Conservation (phyloP, 2,329 filamentous ascomycete genomes). For the Colletotrichum shisoi region DNA sequence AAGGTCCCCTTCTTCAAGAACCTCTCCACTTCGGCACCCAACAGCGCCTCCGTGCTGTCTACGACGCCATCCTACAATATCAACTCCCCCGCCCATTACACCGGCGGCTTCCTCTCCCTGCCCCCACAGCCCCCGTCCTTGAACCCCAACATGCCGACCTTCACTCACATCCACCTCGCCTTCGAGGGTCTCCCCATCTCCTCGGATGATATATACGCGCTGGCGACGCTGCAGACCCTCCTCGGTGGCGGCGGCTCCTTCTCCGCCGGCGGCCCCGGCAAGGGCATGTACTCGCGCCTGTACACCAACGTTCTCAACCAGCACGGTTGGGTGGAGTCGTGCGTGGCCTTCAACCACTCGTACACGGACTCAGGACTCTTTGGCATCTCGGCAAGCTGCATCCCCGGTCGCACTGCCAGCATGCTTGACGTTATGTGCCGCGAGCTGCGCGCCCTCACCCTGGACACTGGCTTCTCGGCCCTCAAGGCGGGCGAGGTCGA, state of each 20-base stretch:
- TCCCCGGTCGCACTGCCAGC: constrained; percentile 75
- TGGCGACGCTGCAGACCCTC: constrained; percentile 93
- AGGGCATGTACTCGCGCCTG: constrained; percentile 98
- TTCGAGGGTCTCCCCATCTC: constrained; percentile 94
- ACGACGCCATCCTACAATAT: constrained; percentile 63
- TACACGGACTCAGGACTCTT: constrained; percentile 97
- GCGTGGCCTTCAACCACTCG: constrained; percentile 94
- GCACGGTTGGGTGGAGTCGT: constrained; percentile 95
- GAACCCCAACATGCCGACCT: constrained; percentile 78
- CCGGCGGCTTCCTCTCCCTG: constrained; percentile 88
- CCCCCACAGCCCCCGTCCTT: constrained; percentile 79
- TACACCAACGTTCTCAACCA: constrained; percentile 99
- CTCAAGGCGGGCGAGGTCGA: constrained; percentile 81
- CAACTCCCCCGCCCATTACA: constrained; percentile 77
- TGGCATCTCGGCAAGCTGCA: constrained; percentile 87
- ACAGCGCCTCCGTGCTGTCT: constrained; percentile 65
- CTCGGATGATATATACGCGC: constrained; percentile 92
- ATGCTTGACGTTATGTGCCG: constrained; percentile 98
- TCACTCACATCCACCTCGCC: constrained; percentile 93
- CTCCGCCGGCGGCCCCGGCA: constrained; percentile 93
- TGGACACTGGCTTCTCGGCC: constrained; percentile 76
- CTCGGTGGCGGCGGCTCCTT: constrained; percentile 96
- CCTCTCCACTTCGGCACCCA: constrained; percentile 76
- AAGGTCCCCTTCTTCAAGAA: constrained; percentile 91
- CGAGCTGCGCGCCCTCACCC: constrained; percentile 79